Evolutionary conservation across 495 filamentous ascomycete species (phyloP).

Genomic region (Hyaloscypha finlandica): DNA sequence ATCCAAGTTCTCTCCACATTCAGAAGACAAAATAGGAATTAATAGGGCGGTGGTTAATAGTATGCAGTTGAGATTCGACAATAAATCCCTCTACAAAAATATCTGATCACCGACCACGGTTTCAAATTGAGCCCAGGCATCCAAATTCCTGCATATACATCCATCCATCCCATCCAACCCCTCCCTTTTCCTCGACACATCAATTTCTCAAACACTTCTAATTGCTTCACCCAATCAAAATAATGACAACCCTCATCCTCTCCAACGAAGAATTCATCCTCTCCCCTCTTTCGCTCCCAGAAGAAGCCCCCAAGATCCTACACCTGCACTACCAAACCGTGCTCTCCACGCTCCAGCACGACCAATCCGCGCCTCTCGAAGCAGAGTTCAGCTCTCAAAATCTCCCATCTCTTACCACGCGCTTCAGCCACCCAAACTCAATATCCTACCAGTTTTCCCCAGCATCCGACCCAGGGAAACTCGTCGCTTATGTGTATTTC

Average conservation of each 20-base stretch:
- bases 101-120: not conserved
- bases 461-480: not conserved
- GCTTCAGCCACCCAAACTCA: slow-evolving; percentile 1
- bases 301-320: slow-evolving; percentile 6
- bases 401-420: not conserved
- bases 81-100: not conserved
- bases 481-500: slow-evolving; percentile 4
- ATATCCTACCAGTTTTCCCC: slow-evolving; percentile 4
- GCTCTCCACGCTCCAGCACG: not conserved
- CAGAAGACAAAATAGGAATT: too few species aligned
- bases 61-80: too few species aligned
- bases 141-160: too few species aligned
- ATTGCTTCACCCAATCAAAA: too few species aligned
- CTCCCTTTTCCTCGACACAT: not conserved
- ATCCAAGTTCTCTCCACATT: not conserved
- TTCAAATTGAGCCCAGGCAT: too few species aligned
- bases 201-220: not conserved
- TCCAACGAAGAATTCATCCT: slow-evolving; percentile 3
- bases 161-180: too few species aligned
- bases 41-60: too few species aligned
- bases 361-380: not conserved
- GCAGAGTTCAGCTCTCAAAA: not conserved
- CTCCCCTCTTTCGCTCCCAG: slow-evolving; percentile 4
- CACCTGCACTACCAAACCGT: slow-evolving; percentile 5
- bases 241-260: not conserved